Base-by-base conservation (phyloP, 2,329 filamentous ascomycete genomes). In the Pseudocercospora cruenta region DNA sequence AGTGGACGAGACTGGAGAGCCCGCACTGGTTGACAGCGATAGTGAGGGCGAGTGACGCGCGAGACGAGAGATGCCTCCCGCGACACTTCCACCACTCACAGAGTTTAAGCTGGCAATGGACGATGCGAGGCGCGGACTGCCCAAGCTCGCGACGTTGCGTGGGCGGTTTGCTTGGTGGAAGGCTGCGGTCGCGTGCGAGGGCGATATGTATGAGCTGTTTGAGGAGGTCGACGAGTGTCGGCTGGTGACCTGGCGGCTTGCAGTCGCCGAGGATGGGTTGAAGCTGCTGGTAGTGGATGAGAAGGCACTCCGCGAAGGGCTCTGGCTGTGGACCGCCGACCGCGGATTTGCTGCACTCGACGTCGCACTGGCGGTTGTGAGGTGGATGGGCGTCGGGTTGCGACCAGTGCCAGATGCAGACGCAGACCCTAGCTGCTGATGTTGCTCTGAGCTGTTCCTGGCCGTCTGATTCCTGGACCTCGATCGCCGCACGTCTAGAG, bases 1-100 rank as follows among this genome's bases (percentile, higher is more conserved):
- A 80, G 74, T 81, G 74, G 77, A 81, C 62, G 84, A 82, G 73
- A 82, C 84, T 43, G 84, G 85, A 66, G 85, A 86, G 79, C 78
- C 75, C 22, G 69, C 60, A 74, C 82, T 86, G 78, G 82, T 87
- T 72, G 79, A 84, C 74, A 84, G 81, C 7, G 85, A 85, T 62
- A 86, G 80, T 63, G 86, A 84, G 71, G 87, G 86, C 78, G 87
- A 88, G 77, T 86, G 87, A 73, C 85, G 83, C 72, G 83, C 82
- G 73, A 86, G 82, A 79, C 86, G 84, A 66, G 84, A 82, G 76
- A 81, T 80, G 79, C 83, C 84, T 79, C 84, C 84, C 78, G 83
- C 84, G 36, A 43, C 64, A 39, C 74, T 81, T 75, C 82, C 82
- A 75, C 81, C 83, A 80, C 83, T 84, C 79, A 80, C 82, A 76